Base-by-base conservation (phyloP, 768 basidiomycete species). In the Lentinus brumalis region DNA sequence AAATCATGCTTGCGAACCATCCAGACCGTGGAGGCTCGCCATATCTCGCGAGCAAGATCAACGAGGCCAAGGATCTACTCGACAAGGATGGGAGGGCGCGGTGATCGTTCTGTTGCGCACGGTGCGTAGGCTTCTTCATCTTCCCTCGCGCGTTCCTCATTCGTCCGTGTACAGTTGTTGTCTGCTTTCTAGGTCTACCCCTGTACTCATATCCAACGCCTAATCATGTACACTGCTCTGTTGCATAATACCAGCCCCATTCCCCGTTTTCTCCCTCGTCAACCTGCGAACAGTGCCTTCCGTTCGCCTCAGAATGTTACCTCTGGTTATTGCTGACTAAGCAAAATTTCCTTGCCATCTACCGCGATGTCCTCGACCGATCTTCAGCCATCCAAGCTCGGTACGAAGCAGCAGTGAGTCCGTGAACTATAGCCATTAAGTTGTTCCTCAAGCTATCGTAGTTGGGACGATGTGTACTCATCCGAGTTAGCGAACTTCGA, bases 1-100 rank as follows among this genome's bases (percentile, higher is more conserved):
- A 90, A 40, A 92, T 99, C 67, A 99, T 99, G 97, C 83, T 98
- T 53, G 92, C 94, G 31, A 99, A 99, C 76, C 97, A 99, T 77
- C 97, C 97, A 11, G 97, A 99, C 79, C 83, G 97, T 62, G 97
- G 97, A 38, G 97, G 97, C 32, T 92, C 95, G n/a, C 97, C 97
- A 7, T 99, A 98, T 75, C 78, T 98, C 52, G 96, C 97, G 12
- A 95, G 94, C 70, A 98, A 99, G 82, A 96, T 98, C 63, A 99
- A 99, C 75, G 97, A 99, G 71, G 97, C 96, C 0, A 98, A 97
- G 73, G 96, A 94, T 69, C 65, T 96, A 59, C 74, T 97, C 50
- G 95, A 97, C 38, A 92, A 90, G 73, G 87, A 89, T 53, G 82
- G 82, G 54, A 83, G 78, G 66, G 31, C 50, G 39, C 61, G 70